Evolutionary conservation across 73 alveolate genomes (phyloP).

Genomic region (Breviolum minutum): DNA sequence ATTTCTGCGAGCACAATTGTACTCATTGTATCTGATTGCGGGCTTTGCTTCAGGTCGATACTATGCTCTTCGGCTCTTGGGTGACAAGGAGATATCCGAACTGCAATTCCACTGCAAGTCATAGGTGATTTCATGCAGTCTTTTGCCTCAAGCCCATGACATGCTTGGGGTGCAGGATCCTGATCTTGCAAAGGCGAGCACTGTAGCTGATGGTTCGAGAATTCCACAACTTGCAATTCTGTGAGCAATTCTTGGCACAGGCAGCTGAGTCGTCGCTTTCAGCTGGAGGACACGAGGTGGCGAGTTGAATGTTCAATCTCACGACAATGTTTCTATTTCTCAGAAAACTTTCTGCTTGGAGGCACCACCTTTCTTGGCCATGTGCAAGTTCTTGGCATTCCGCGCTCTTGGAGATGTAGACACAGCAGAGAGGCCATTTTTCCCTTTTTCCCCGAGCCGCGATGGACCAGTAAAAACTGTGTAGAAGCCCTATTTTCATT

Average conservation of each 20-base stretch:
- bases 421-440: neutral
- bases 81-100: slow-evolving; percentile 30
- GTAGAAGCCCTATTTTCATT: no score
- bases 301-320: neutral
- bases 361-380: slow-evolving; percentile 83
- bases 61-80: slow-evolving; percentile 71
- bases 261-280: slow-evolving; percentile 73
- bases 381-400: slow-evolving; percentile 52
- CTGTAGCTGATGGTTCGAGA: neutral
- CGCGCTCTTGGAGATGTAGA: slow-evolving; percentile 62
- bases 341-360: neutral
- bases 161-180: neutral
- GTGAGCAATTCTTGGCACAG: neutral
- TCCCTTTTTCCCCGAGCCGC: no score
- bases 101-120: neutral
- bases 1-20: neutral
- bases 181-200: slow-evolving; percentile 41
- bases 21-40: neutral
- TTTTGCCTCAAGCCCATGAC: neutral
- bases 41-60: slow-evolving; percentile 30
- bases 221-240: neutral
- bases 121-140: neutral
- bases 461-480: no score
- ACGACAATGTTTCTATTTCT: neutral
- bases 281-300: slow-evolving; percentile 63